Percentiles rank a stretch among this genome's conserved stretches.
Conservation (phyloP, 345 rosid genomes). For the Syzygium grande region DNA sequence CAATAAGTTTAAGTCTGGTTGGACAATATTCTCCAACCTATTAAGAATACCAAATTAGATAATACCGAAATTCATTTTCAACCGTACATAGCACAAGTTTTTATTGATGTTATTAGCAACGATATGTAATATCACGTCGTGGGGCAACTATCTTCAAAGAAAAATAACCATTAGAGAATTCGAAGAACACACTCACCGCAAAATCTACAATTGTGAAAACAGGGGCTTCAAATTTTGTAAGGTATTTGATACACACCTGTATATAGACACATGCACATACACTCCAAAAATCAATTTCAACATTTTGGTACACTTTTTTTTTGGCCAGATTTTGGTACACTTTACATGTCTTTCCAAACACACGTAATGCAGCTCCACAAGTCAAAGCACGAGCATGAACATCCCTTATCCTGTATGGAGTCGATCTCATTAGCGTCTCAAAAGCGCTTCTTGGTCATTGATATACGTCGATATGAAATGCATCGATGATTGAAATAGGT, state of each 20-base stretch:
- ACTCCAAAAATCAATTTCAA: background rate
- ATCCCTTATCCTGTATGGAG: too few species aligned
- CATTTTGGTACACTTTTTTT: too few species aligned
- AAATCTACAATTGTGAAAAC: background rate
- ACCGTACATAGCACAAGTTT: background rate
- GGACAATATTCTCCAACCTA: background rate
- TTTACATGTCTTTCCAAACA: background rate
- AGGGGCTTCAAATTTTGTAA: background rate
- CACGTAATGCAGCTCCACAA: background rate
- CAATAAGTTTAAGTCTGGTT: accelerated
- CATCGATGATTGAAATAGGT: background rate
- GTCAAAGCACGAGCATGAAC: background rate
- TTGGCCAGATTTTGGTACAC: background rate
- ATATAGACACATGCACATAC: background rate
- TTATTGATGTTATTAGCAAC: background rate
- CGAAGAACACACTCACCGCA: background rate
- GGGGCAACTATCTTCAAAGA: background rate
- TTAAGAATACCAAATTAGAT: background rate
- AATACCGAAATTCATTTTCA: background rate
- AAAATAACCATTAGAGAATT: background rate
- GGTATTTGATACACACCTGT: background rate
- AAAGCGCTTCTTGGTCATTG: background rate
- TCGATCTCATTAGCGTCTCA: too few species aligned
- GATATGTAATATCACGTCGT: background rate
- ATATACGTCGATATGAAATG: background rate